Percentiles rank a stretch among this genome's conserved stretches.
Evolutionary conservation across 257 asterid species (phyloP).

Genomic region (Coffea canephora): DNA sequence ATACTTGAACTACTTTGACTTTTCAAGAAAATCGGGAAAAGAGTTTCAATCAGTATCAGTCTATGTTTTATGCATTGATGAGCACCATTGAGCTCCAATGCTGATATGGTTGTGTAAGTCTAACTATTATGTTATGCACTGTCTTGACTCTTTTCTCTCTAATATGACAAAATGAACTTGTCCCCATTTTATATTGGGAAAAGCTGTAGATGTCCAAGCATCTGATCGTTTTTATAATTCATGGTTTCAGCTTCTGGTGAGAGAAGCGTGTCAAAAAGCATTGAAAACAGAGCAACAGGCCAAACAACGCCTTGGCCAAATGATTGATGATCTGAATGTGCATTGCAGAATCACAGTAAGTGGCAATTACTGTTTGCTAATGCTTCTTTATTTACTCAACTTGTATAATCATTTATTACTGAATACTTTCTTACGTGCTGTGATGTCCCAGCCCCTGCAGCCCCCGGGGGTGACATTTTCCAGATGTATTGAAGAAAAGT

Average conservation of each 20-base stretch:
- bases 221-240: background rate
- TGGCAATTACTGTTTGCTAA: slow-evolving; percentile 5
- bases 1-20: too few relatives aligned
- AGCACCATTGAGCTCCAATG: too few relatives aligned
- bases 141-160: too few relatives aligned
- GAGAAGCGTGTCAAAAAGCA: slow-evolving; percentile 52
- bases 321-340: slow-evolving; percentile 54
- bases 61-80: too few relatives aligned
- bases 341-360: slow-evolving; percentile 72
- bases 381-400: background rate
- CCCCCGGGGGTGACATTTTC: slow-evolving; percentile 64
- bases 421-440: slow-evolving; percentile 11
- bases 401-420: background rate
- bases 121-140: too few relatives aligned
- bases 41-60: too few relatives aligned
- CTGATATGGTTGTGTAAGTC: too few relatives aligned
- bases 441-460: slow-evolving; percentile 41
- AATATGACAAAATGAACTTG: too few relatives aligned
- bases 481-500: slow-evolving; percentile 21
- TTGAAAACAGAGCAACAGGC: slow-evolving; percentile 53
- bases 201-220: background rate
- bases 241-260: slow-evolving; percentile 35
- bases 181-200: background rate
- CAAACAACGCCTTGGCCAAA: slow-evolving; percentile 49
- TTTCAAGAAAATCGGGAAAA: too few relatives aligned